A percentile compares a stretch with the other conserved stretches of the same genome.
These are phyloP conservation scores for Phytophthora rubi DNA, from an alignment of 352 stramenopile species.

Conservation along the genomic window DNA sequence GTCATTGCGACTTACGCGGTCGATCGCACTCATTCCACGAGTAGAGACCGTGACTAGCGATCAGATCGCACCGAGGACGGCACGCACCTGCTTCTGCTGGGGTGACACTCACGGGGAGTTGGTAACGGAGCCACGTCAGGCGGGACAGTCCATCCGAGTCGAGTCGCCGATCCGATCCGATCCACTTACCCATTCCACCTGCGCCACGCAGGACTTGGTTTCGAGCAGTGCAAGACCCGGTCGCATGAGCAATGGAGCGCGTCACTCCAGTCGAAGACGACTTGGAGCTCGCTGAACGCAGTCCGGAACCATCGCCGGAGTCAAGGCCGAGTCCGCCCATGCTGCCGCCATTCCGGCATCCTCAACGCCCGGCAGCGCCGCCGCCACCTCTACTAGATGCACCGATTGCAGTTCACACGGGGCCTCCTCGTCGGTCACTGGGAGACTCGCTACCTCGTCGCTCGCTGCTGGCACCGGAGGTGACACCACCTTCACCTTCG, in stretches of 20 bases:
- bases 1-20: conserved; percentile 13
- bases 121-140: conserved; percentile 10
- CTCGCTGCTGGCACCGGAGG: conserved; percentile 38
- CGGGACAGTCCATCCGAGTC: conserved; percentile 14
- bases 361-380: conserved; percentile 20
- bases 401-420: conserved; percentile 1
- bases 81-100: neutral
- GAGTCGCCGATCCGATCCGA: neutral
- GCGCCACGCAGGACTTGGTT: conserved; percentile 5
- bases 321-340: conserved; percentile 6
- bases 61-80: conserved; percentile 1
- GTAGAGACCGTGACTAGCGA: conserved; percentile 21
- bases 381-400: conserved; percentile 9
- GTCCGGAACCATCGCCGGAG: conserved; percentile 22
- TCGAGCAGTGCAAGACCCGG: neutral
- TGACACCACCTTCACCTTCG: conserved; percentile 6
- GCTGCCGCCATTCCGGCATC: conserved; percentile 30
- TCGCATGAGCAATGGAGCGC: conserved; percentile 30
- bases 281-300: conserved; percentile 26
- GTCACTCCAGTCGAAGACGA: conserved; percentile 25
- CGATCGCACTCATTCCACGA: conserved; percentile 15
- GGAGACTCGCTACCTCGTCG: conserved; percentile 38
- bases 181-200: conserved; percentile 17
- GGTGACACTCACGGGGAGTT: conserved; percentile 13
- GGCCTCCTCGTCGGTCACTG: conserved; percentile 29